Evolutionary conservation across 306 rosid species (phyloP), one percentile per base, ranked within the genome.

Genomic region (Fagus sylvatica): DNA sequence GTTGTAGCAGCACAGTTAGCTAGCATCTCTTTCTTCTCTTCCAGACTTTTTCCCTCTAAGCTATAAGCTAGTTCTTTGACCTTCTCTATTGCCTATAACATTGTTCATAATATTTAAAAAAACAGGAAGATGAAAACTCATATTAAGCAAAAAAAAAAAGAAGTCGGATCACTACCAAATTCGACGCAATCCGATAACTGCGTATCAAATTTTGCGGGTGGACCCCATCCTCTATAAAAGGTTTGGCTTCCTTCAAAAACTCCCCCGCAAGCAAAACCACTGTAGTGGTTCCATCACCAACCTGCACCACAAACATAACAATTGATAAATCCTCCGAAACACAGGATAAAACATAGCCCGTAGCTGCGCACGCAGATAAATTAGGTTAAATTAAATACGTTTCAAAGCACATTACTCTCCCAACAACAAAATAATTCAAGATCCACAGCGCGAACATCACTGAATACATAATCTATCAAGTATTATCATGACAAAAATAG

Each of bases 231-330:
- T 96, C 99, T 53, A 96, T 83, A 56, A 96, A 96, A 69, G 99
- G 99, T 83, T 96, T 96, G 22, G 99, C 99, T 86, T 96, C 99
- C 82, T 74, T 93, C 76, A 96, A 75, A 67, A 96, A 96, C 85
- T 96, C 99, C 15, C 93, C 96, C 1, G 99, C 99, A 48, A 96
- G 97, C 81, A 96, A 88, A 60, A 96, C 99, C 37, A 96, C 99
- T 22, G 99, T 96, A 17, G 99, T 96, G 72, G 99, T 96, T 65
- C 99, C 99, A 84, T 96, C 99, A 48, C 99, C 99, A 84, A 96
- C 99, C 99, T 96, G 78, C 78, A 79, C 70, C 79, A 37, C 5
- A 60, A 75, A 60, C 61, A 80, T 1, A 43, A 62, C 10, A 59
- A 64, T 3, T 4, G 37, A 56, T 69, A 71, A 59, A 66, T 17